These are phyloP conservation scores for Stephanocyclus meneghinianus DNA, from an alignment of 352 stramenopile genomes.

Conservation along the genomic window DNA sequence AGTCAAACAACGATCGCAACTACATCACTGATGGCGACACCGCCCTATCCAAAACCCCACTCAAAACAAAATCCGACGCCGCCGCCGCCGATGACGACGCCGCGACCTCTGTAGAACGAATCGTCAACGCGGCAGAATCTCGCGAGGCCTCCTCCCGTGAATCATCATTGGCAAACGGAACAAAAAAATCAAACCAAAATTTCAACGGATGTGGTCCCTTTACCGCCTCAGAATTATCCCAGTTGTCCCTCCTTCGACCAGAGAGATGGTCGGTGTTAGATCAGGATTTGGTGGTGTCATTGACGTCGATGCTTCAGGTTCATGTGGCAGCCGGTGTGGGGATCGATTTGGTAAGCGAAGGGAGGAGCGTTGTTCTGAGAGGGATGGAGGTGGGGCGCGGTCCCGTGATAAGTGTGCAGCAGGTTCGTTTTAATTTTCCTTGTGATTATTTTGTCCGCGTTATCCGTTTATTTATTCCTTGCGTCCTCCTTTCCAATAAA, in stretches of 20 bases:
- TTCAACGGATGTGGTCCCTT: constrained; percentile 42
- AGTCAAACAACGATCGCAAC: background rate
- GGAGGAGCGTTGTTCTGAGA: constrained; percentile 38
- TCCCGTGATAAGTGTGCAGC: constrained; percentile 46
- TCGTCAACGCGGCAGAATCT: constrained; percentile 44
- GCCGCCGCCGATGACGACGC: background rate
- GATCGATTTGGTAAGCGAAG: constrained; percentile 70
- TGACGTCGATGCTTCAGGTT: constrained; percentile 62
- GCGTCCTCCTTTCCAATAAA: background rate
- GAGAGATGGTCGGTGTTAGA: constrained; percentile 57
- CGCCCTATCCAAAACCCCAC: background rate
- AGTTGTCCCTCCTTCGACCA: constrained; percentile 37
- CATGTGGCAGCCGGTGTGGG: constrained; percentile 58
- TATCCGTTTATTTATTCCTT: constrained; percentile 3
- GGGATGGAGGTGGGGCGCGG: constrained; percentile 9
- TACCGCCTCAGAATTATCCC: constrained; percentile 35
- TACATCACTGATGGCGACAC: background rate
- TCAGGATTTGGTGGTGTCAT: constrained; percentile 51
- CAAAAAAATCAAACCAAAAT: constrained; percentile 11
- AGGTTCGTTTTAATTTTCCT: constrained; percentile 26
- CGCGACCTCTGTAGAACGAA: constrained; percentile 30
- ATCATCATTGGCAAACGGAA: constrained; percentile 25
- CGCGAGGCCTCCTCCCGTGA: constrained; percentile 35
- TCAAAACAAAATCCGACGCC: background rate
- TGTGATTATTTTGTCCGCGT: background rate